Percentiles rank a stretch among this genome's conserved stretches.
phyloP scores from a whole-genome alignment of 352 stramenopile species.

The Globisporangium paroecandrum region DNA sequence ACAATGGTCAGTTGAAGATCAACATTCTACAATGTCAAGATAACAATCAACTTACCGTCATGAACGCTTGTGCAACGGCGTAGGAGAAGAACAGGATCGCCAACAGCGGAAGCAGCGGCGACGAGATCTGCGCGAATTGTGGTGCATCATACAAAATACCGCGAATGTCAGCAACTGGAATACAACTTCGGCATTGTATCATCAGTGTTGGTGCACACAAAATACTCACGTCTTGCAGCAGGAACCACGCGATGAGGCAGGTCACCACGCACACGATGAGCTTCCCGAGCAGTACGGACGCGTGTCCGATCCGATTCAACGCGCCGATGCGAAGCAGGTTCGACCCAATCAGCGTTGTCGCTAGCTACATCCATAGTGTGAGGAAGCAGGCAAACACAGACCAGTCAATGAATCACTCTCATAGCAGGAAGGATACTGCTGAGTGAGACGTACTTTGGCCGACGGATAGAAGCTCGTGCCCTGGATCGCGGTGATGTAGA shows the following conservation, averaged over 20 bases:
- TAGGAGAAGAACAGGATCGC: conserved; percentile 74
- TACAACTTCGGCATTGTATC: too few relatives aligned
- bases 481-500: conserved; percentile 80
- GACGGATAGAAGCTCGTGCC: conserved; percentile 75
- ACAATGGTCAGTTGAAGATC: background rate
- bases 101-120: conserved; percentile 59
- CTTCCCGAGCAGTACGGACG: conserved; percentile 34
- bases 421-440: background rate
- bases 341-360: conserved; percentile 27
- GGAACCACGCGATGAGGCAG: conserved; percentile 65
- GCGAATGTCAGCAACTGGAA: background rate
- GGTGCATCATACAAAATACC: background rate
- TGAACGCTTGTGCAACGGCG: conserved; percentile 72
- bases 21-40: background rate
- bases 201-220: background rate
- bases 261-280: conserved; percentile 74
- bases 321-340: conserved; percentile 30
- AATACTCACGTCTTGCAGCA: conserved; percentile 55
- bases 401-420: background rate
- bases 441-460: conserved; percentile 40
- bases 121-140: conserved; percentile 33
- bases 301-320: conserved; percentile 30
- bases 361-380: background rate
- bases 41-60: conserved; percentile 49
- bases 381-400: background rate